phyloP scores from a whole-genome alignment of 2,329 filamentous ascomycete species.

The Ambrosiella xylebori region DNA sequence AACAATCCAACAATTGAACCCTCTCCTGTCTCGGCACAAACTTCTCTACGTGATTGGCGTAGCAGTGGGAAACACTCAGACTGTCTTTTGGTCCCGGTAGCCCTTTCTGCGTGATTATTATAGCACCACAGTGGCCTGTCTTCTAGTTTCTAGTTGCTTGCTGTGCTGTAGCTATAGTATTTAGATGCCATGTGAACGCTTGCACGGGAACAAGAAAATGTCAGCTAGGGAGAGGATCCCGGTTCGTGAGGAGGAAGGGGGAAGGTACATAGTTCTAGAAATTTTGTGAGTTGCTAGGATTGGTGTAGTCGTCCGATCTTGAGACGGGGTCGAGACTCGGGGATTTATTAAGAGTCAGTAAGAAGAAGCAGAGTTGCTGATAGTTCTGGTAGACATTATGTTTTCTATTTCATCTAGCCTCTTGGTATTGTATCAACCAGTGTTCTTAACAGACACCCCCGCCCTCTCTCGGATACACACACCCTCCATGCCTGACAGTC shows the following conservation, averaged over 20 bases:
- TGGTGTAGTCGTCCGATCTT: not conserved
- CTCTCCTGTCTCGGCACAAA: not conserved
- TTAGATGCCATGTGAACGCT: not conserved
- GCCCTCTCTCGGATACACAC: not conserved
- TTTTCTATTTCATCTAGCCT: too few species aligned
- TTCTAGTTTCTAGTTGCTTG: too few species aligned
- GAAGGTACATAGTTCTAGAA: not conserved
- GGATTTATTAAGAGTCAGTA: not conserved
- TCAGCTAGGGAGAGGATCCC: not conserved
- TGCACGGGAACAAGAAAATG: not conserved
- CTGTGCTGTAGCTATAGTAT: too few species aligned
- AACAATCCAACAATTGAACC: not conserved
- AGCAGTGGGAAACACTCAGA: not conserved
- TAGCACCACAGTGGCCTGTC: not conserved
- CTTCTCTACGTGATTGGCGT: not conserved
- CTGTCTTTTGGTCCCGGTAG: not conserved
- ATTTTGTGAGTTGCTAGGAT: not conserved
- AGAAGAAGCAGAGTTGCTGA: not conserved
- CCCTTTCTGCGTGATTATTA: not conserved
- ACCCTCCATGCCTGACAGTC: not conserved
- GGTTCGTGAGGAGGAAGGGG: not conserved
- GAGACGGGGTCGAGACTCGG: slow-evolving; percentile 3
- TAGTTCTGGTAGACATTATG: too few species aligned
- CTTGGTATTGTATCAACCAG: not conserved
- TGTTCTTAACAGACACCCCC: not conserved